Evolutionary conservation across 192 early-diverging fungal genomes (phyloP).

Genomic region (Chytriomyces sp.): DNA sequence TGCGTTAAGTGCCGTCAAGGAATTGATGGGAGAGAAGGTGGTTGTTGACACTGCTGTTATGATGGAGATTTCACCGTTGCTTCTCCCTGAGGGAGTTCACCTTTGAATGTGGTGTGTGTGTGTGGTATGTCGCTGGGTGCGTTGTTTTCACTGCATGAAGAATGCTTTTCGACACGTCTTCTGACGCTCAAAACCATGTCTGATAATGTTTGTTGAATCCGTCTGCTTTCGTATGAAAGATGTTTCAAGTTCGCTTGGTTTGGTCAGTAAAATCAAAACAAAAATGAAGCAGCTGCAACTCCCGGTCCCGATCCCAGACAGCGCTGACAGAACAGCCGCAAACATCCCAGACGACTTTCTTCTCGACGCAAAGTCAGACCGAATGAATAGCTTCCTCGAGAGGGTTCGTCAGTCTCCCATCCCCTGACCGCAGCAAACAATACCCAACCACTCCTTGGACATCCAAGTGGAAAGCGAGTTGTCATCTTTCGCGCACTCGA

Average conservation of each 20-base stretch:
- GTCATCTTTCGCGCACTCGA: no score
- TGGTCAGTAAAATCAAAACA: background rate
- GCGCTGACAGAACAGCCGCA: no score
- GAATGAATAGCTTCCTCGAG: no score
- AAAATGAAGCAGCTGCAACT: background rate
- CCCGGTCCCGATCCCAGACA: background rate
- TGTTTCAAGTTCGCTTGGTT: background rate
- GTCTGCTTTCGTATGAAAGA: background rate
- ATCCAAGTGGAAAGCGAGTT: no score
- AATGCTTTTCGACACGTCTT: background rate
- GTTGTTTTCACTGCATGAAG: background rate
- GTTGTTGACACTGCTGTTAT: background rate
- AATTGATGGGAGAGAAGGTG: background rate
- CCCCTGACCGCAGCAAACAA: no score
- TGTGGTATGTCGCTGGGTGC: background rate
- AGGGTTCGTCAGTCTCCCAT: no score
- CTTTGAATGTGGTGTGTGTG: background rate
- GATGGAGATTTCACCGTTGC: constrained; percentile 1
- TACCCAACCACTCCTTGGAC: no score
- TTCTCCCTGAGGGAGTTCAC: constrained; percentile 6
- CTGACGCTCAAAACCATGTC: background rate
- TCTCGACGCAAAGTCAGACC: no score
- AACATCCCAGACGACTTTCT: no score
- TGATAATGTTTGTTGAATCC: background rate
- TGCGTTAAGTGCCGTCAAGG: background rate